Percentiles rank a stretch among this genome's conserved stretches.
Evolutionary conservation across 306 rosid species (phyloP).

Genomic region (Quercus rubra): DNA sequence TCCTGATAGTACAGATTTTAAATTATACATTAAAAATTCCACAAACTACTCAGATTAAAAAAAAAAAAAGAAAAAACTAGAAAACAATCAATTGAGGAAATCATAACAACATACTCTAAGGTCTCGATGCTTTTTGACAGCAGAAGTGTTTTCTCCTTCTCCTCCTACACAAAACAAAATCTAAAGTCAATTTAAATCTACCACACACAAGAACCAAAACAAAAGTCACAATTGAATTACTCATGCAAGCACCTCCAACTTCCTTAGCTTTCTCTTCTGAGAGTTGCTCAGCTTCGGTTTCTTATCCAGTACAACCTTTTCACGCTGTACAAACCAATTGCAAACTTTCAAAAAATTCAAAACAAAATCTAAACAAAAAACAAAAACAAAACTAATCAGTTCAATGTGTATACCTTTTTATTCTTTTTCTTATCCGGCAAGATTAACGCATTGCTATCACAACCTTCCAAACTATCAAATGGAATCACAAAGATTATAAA

Average conservation of each 20-base stretch:
- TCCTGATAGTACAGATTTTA: constrained; percentile 40
- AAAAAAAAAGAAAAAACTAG: neutral
- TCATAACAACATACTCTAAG: constrained; percentile 49
- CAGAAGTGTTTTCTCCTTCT: constrained; percentile 54
- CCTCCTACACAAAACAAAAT: constrained; percentile 46
- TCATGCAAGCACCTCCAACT: constrained; percentile 58
- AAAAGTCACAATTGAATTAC: constrained; percentile 4
- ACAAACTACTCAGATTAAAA: neutral
- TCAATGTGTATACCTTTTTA: constrained; percentile 39
- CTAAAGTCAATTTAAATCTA: constrained; percentile 12
- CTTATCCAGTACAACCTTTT: constrained; percentile 30
- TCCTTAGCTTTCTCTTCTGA: constrained; percentile 66
- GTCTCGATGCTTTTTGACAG: constrained; percentile 57
- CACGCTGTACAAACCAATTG: constrained; percentile 24
- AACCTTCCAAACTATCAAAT: constrained; percentile 43
- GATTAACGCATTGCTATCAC: constrained; percentile 42
- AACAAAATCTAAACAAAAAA: neutral
- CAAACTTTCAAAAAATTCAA: neutral
- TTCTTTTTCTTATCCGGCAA: constrained; percentile 38
- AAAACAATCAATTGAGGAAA: neutral
- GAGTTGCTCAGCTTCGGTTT: constrained; percentile 62
- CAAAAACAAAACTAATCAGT: neutral
- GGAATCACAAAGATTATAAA: no score
- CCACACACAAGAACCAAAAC: constrained; percentile 12
- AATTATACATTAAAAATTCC: constrained; percentile 13